Conservation (phyloP, 2,329 filamentous ascomycete species). For the Thermothelomyces thermophilus region DNA sequence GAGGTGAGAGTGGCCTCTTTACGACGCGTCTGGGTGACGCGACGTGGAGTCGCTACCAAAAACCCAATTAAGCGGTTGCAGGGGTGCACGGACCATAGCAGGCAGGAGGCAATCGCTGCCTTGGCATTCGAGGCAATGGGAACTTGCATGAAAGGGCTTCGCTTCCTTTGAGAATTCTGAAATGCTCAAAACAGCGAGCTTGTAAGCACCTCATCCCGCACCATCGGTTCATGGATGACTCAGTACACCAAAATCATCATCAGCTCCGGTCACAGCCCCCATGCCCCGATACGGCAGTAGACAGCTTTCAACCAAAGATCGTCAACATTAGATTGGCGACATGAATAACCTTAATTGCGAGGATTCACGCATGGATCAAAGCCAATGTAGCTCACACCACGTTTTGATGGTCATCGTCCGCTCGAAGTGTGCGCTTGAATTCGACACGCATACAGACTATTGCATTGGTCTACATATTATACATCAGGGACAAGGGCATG, state of each 20-base stretch:
- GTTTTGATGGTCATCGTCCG: background rate
- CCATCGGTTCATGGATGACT: no score
- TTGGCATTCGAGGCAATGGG: background rate
- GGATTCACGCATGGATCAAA: no score
- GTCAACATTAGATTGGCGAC: no score
- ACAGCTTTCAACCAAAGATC: no score
- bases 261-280: no score
- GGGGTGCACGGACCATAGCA: constrained; percentile 18
- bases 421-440: background rate
- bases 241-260: no score
- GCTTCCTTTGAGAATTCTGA: no score
- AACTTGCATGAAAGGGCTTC: background rate
- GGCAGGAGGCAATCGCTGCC: no score
- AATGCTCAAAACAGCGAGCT: no score
- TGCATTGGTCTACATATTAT: constrained; percentile 20
- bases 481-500: constrained; percentile 4
- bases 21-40: constrained; percentile 23
- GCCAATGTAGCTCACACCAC: background rate
- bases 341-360: no score
- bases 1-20: background rate
- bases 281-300: no score
- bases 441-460: background rate
- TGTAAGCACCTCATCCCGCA: no score
- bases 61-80: constrained; percentile 20
- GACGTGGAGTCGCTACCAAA: constrained; percentile 6